phyloP scores from a whole-genome alignment of 768 basidiomycete species.

The Cystofilobasidium capitatum region DNA sequence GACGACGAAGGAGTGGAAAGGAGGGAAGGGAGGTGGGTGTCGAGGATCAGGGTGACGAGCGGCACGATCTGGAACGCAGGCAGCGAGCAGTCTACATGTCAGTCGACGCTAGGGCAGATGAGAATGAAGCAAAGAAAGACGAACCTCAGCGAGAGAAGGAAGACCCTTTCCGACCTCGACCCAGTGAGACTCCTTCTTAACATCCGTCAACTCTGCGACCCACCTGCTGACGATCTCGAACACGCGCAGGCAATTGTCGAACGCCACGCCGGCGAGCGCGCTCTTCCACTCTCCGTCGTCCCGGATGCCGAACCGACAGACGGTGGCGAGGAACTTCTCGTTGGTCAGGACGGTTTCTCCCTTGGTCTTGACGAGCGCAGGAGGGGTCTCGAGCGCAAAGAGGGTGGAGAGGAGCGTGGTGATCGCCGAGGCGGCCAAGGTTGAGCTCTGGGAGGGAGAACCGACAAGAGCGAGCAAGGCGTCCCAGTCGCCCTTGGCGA shows the following conservation, averaged over 20 bases:
- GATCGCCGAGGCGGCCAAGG: background rate
- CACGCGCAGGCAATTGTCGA: background rate
- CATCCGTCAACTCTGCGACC: background rate
- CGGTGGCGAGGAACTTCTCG: background rate
- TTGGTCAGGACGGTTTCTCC: background rate
- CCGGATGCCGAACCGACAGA: conserved; percentile 10
- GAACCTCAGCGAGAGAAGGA: conserved; percentile 14
- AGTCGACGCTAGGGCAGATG: background rate
- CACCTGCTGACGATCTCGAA: conserved; percentile 11
- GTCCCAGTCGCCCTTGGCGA: conserved; percentile 1
- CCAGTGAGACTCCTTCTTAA: background rate
- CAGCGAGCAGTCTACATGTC: background rate
- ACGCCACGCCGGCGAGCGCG: background rate
- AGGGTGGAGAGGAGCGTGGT: background rate
- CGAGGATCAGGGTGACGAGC: conserved; percentile 24
- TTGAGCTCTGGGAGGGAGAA: background rate
- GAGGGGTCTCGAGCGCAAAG: background rate
- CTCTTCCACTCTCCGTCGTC: conserved; percentile 20
- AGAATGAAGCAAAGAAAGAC: background rate
- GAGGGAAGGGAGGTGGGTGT: conserved; percentile 21
- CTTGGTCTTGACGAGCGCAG: background rate
- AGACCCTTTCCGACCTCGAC: conserved; percentile 2
- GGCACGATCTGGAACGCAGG: conserved; percentile 10
- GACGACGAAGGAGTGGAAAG: conserved; percentile 5
- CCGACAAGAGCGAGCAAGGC: background rate